phyloP scores from a whole-genome alignment of 2,329 filamentous ascomycete genomes.

The Byssochlamys sp. region DNA sequence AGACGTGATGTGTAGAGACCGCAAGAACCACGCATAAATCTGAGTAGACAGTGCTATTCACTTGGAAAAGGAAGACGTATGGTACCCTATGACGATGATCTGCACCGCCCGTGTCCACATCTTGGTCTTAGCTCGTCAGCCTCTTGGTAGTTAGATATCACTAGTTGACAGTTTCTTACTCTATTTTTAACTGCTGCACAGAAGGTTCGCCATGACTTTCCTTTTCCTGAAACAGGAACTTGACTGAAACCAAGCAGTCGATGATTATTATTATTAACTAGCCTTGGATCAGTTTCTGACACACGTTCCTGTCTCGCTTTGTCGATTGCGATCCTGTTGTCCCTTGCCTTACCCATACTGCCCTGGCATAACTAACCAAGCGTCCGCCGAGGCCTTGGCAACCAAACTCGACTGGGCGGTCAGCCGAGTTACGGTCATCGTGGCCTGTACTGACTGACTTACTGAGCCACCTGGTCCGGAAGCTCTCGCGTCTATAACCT shows the following conservation, averaged over 20 bases:
- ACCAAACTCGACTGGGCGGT: constrained; percentile 20
- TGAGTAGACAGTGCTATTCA: background rate
- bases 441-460: constrained; percentile 29
- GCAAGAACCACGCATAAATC: background rate
- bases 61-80: background rate
- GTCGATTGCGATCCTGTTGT: background rate
- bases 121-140: background rate
- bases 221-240: background rate
- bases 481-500: constrained; percentile 7
- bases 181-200: background rate
- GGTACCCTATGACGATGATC: background rate
- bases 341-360: background rate
- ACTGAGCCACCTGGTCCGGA: constrained; percentile 16
- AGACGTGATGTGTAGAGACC: background rate
- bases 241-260: background rate
- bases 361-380: background rate
- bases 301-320: background rate
- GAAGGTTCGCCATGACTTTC: background rate
- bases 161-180: background rate
- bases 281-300: background rate
- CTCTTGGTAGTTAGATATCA: background rate
- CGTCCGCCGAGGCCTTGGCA: constrained; percentile 14
- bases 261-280: background rate
- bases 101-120: background rate
- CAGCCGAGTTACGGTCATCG: constrained; percentile 28